A percentile compares a stretch with the other conserved stretches of the same genome.
Evolutionary conservation across 805 yeast genomes (phyloP).

Genomic region (Yamadazyma sp.): DNA sequence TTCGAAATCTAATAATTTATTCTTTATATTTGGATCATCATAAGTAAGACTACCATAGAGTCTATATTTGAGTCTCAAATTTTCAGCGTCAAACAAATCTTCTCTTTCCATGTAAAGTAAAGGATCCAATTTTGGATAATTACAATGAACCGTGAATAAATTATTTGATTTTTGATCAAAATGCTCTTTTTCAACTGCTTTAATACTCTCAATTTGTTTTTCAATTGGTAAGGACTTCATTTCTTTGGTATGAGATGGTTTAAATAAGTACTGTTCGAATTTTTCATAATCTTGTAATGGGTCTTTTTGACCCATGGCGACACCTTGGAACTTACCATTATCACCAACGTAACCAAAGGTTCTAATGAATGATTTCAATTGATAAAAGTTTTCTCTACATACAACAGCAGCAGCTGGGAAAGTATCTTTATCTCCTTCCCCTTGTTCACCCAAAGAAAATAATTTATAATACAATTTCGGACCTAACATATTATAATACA

Average conservation of each 20-base stretch:
- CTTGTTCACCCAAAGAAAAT: conserved; percentile 51
- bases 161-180: conserved; percentile 20
- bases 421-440: conserved; percentile 39
- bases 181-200: conserved; percentile 15
- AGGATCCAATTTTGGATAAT: conserved; percentile 37
- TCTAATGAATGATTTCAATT: conserved; percentile 37
- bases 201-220: conserved; percentile 23
- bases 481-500: conserved; percentile 66
- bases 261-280: conserved; percentile 10
- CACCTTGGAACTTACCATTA: conserved; percentile 28
- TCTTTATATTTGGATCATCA: conserved; percentile 13
- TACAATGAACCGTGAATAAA: conserved; percentile 31
- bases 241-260: conserved; percentile 7
- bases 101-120: conserved; percentile 19
- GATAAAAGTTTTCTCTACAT: conserved; percentile 33
- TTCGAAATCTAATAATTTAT: conserved; percentile 25
- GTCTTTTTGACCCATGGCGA: conserved; percentile 34
- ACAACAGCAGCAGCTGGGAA: conserved; percentile 34
- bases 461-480: conserved; percentile 58
- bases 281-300: conserved; percentile 21
- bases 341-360: conserved; percentile 30
- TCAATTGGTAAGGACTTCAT: conserved; percentile 14
- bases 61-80: conserved; percentile 24
- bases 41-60: conserved; percentile 23
- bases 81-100: conserved; percentile 23